Evolutionary conservation across 2,329 filamentous ascomycete species (phyloP), one percentile per base, ranked within the genome.

Genomic region (Aspergillus pseudoterreus): DNA sequence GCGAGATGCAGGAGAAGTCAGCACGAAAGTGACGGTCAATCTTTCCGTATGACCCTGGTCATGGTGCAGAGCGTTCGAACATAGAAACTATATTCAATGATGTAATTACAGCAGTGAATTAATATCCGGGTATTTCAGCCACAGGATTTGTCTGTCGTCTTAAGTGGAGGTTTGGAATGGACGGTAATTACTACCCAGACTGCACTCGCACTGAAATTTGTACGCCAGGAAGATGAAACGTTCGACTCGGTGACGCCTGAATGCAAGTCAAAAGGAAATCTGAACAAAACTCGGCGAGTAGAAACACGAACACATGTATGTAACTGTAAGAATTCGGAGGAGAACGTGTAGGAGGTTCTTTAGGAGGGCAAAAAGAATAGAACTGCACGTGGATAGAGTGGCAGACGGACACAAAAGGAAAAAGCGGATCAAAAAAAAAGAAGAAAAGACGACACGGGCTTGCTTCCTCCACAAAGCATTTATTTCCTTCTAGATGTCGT

Each of bases 1-100:
- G 77, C 30, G 74, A 77, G 57, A 71, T 70, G 58, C 75, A 81
- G 62, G 75, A 76, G 54, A 74, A 77, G 54, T 68, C 71, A 19
- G 72, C 64, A 4, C 76, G 70, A 54, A 74, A 74, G 60, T 72
- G 48, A 71, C n/a, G 5, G 5, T 21, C 15, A 10, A 42, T 4
- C 17, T 10, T 21, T 12, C 17, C 24, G 12, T 30, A 24, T 30
- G 2, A 27, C 19, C 22, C 19, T 38, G 35, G 14, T 38, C 35
- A 38, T 38, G 35, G 14, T 30, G 27, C 27, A 30, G 27, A 11
- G 27, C 27, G 27, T 38, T n/a, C 14, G 15, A 38, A 38, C 35
- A 38, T 38, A n/a, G 35, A 4, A 17, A 42, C 39, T 42, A 42
- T 42, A 42, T 42, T 42, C 39, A 22, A 42, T 21, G 17, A 17